A percentile compares a stretch with the other conserved stretches of the same genome.
These are phyloP conservation scores for Populus trichocarpa DNA, from an alignment of 441 rosid species.

Conservation along the genomic window DNA sequence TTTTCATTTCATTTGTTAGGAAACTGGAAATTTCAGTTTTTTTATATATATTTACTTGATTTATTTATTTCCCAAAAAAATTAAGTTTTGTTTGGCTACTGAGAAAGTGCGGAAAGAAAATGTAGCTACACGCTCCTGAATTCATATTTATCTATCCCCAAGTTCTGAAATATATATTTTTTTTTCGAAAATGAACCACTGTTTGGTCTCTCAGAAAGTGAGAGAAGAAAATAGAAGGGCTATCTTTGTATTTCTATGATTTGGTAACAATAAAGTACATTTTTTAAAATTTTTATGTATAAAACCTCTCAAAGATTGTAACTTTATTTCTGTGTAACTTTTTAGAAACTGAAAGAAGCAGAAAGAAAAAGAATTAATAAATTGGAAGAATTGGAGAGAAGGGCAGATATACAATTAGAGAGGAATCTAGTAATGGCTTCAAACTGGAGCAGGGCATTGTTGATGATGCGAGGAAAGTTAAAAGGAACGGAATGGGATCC, in stretches of 20 bases:
- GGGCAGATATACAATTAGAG: slow-evolving; percentile 76
- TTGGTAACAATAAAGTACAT: background rate
- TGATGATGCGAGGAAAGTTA: slow-evolving; percentile 73
- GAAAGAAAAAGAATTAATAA: slow-evolving; percentile 66
- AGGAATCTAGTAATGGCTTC: slow-evolving; percentile 95
- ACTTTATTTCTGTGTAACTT: background rate
- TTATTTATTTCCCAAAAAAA: no score
- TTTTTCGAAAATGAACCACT: background rate
- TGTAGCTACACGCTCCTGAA: background rate
- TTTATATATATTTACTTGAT: no score
- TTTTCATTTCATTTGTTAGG: background rate
- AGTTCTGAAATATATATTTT: background rate
- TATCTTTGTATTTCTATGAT: background rate
- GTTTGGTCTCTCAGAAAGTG: background rate
- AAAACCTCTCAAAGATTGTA: background rate
- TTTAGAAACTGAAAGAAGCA: slow-evolving; percentile 59
- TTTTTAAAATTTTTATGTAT: no score
- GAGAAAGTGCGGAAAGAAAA: background rate
- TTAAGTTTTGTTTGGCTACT: background rate
- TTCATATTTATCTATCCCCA: background rate
- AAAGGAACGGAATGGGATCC: slow-evolving; percentile 97
- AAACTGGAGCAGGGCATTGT: slow-evolving; percentile 71
- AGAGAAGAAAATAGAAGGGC: background rate
- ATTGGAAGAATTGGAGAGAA: slow-evolving; percentile 73
- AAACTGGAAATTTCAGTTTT: background rate